Base-by-base conservation (phyloP, 805 yeast species). In the Limtongia smithiae region DNA sequence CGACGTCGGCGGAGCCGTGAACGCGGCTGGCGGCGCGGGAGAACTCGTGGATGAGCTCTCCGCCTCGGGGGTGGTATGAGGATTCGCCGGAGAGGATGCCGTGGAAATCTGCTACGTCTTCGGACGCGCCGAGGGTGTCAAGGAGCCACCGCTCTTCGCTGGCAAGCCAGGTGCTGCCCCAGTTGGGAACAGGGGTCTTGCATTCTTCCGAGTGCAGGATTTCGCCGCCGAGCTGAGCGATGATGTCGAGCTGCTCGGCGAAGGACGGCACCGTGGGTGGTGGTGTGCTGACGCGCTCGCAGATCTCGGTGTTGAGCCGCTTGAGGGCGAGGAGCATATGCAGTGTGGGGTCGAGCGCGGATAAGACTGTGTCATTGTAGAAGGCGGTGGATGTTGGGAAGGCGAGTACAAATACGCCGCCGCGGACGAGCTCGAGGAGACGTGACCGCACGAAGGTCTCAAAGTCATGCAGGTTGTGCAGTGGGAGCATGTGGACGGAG, bases 241-340 rank as follows among this genome's bases (percentile, higher is more conserved):
- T 17, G 12, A 47, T 37, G 12, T 15, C 34, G 12, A 18, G 15
- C 41, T 60, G 63, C 12, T 25, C 34, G 6, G 25, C 52, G 28
- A 44, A 60, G n/a, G 46, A 15, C 3, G 57, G 55, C 17, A 39
- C 32, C 1, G 54, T 27, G 5, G 46, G 46, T 0, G 65, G 65
- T 2, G 58, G 50, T 15, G 40, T 38, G 11, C 61, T 51, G 18
- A 62, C 48, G 32, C 40, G 44, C 38, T 61, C 58, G 41, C 65
- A 62, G 14, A 50, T 55, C 18, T 42, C 51, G 1, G 64, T 57
- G 14, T 57, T 54, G 34, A 62, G 50, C 46, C 44, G 40, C 34
- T 51, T 54, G 21, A 61, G 57, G 2, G 65, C 63, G 35, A 62
- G 50, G 44, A 61, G 52, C 12, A 54, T 59, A 15, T 54, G 59